Percentiles rank a stretch among this genome's conserved stretches.
Conservation (phyloP, 495 filamentous ascomycete genomes). For the Neurospora sublineolata region DNA sequence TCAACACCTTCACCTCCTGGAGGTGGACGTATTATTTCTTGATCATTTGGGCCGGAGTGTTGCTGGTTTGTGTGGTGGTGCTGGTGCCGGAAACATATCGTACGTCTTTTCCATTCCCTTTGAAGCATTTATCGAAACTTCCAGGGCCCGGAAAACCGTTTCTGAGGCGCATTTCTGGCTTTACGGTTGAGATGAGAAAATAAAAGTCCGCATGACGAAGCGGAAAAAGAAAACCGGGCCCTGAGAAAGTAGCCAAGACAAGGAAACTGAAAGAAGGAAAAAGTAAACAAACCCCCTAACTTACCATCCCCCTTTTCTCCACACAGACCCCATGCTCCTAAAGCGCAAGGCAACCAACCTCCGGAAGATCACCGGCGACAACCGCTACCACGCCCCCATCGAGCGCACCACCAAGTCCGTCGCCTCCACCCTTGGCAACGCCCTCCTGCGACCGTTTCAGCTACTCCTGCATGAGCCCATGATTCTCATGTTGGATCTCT, state of each 20-base stretch:
- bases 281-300: neutral
- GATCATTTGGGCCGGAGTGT: conserved; percentile 63
- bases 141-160: neutral
- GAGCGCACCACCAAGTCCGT: conserved; percentile 68
- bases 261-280: neutral
- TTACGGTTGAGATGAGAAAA: neutral
- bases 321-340: conserved; percentile 49
- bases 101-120: conserved; percentile 13
- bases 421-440: conserved; percentile 52
- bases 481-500: conserved; percentile 72
- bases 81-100: conserved; percentile 91
- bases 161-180: neutral
- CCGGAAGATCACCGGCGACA: conserved; percentile 66
- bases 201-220: neutral
- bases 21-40: conserved; percentile 84
- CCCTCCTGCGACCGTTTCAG: conserved; percentile 70
- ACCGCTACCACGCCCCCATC: conserved; percentile 66
- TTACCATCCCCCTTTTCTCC: neutral
- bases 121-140: neutral
- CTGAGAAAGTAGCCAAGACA: neutral
- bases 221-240: neutral
- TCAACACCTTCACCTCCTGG: conserved; percentile 70
- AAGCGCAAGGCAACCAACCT: conserved; percentile 60
- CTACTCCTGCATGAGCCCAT: conserved; percentile 79
- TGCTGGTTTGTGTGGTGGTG: conserved; percentile 51